Base-by-base conservation (phyloP, 1,284 basidiomycete species). In the Irpex sp. region DNA sequence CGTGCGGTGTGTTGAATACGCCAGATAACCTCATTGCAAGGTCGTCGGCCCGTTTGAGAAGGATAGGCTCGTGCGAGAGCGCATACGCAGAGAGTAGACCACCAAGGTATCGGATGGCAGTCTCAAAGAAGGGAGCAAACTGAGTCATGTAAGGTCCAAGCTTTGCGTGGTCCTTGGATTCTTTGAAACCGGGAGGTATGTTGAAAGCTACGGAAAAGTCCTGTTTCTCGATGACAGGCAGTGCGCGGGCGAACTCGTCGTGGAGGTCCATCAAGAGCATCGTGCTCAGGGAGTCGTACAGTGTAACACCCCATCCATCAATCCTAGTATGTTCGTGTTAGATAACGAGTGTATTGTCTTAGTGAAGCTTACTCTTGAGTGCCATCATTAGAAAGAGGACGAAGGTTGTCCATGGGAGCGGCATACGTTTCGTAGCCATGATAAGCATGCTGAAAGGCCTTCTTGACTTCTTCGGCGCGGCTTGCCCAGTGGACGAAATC, bases 231-330 rank as follows among this genome's bases (percentile, higher is more conserved):
- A 97, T 83, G 63, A 91, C 80, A n/a, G 84, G 78, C 2, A 95
- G 77, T 2, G 92, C 93, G 2, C 87, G 81, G 26, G 80, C 74
- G 75, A 92, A 97, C 72, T 97, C 92, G 11, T 87, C 83, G n/a
- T 87, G 76, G 9, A 97, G 81, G 26, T 82, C 89, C 90, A 98
- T 92, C 59, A 98, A 77, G 33, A 93, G 81, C 77, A 98, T 88
- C 0, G 95, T 97, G 72, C 97, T 94, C 15, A 98, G 82, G 2
- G 90, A 86, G 70, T 94, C 93, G 64, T 93, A 83, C 59, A 88
- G 83, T 1, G 90, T 90, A 0, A 95, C 89, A 11, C 93, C 94
- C 95, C 95, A 97, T 6, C 92, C 88, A 70, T 90, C 90, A 72
- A 90, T 89, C 62, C 89, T 90, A 66, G 11, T 15, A n/a, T 11